Base-by-base conservation (phyloP, 2,329 filamentous ascomycete species). In the Exophiala alcalophila region DNA sequence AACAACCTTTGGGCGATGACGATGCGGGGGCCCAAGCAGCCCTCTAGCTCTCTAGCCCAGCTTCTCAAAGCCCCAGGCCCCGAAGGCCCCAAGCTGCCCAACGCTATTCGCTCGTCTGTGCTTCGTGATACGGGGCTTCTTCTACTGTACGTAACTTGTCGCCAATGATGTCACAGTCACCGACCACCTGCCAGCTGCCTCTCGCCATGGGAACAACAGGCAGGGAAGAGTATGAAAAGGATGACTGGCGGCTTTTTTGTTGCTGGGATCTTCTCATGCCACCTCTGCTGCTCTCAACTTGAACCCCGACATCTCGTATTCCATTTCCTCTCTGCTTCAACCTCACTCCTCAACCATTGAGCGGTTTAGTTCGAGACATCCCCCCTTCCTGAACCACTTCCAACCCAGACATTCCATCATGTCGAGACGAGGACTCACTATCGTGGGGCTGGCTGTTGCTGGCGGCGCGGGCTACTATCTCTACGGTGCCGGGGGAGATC, bases 401-500 rank as follows among this genome's bases (percentile, higher is more conserved):
- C 25, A 35, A 6, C 11, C 25, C 21, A 44, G 35, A 25, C 38
- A 26, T n/a, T 16, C 35, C 35, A 50, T 47, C 46, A 57, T 57
- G 55, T 53, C 53, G 19, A 49, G 44, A 41, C 52, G 52, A 38
- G 53, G 62, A 56, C 54, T 70, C 21, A 64, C 45, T 28, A 60
- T 71, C 57, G 61, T 83, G 57, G 84, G 82, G 57, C 67, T 80
- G 55, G 77, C 73, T 47, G 80, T 78, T 53, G 83, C 76, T 21
- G 79, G 78, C 57, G 84, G 81, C 53, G 71, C 81, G 45, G 88
- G 85, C 29, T 97, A 95, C 76, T 97, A 97, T 73, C 77, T 97
- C 51, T 98, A 94, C 74, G 75, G 70, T 37, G 84, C 90, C 11
- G 91, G 91, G 49, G 90, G 91, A 44, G 78, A 81, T 64, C 76